Percentiles rank a stretch among this genome's conserved stretches.
Evolutionary conservation across 2,329 filamentous ascomycete genomes (phyloP).

Genomic region (Amauroascus verrucosus): DNA sequence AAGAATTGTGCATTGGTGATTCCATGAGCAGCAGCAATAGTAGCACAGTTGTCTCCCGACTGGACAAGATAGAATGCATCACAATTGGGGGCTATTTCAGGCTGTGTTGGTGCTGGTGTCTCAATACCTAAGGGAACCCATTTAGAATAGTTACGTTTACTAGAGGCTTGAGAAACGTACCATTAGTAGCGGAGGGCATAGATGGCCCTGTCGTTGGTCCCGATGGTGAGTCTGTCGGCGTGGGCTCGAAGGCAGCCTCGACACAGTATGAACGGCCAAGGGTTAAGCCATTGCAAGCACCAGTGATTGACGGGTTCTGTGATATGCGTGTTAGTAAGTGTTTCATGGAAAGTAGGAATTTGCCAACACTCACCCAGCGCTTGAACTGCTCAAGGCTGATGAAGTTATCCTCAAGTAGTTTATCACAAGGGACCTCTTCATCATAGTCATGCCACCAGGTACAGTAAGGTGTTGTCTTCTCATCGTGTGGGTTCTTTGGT

Average conservation of each 20-base stretch:
- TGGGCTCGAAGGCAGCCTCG: not conserved
- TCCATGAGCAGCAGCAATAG: not conserved
- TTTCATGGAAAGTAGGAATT: no score
- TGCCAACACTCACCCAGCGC: not conserved
- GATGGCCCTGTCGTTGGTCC: not conserved
- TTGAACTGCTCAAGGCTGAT: not conserved
- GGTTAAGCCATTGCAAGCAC: not conserved
- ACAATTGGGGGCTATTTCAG: not conserved
- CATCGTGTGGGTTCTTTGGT: constrained; percentile 1
- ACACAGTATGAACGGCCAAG: not conserved
- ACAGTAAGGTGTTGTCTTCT: not conserved
- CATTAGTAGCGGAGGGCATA: not conserved
- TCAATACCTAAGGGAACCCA: not conserved
- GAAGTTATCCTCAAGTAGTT: not conserved
- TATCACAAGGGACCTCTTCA: not conserved
- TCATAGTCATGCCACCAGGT: constrained; percentile 2
- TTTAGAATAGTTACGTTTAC: not conserved
- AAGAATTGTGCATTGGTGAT: not conserved
- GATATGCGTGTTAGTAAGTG: no score
- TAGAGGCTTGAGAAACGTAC: no score
- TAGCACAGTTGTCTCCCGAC: not conserved
- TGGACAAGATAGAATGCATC: constrained; percentile 4
- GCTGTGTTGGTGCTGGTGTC: not conserved
- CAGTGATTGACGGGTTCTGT: not conserved
- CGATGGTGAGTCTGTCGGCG: not conserved